A percentile compares a stretch with the other conserved stretches of the same genome.
Conservation (phyloP, 1,284 basidiomycete genomes). For the Porogramme epimiltina region DNA sequence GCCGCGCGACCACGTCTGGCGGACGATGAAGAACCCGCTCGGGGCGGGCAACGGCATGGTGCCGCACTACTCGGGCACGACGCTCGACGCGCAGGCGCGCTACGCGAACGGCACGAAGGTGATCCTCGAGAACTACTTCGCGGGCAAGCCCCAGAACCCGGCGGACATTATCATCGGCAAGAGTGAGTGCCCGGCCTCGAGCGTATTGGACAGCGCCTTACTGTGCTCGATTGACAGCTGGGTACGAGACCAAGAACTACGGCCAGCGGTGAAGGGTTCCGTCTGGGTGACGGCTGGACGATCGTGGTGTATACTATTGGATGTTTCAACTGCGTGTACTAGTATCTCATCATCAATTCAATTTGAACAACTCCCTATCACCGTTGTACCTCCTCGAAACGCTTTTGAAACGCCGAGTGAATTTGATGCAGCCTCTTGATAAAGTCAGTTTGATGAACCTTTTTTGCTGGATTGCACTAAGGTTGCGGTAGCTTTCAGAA, state of each 20-base stretch:
- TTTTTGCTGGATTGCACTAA: too few relatives aligned
- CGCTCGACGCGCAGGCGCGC: conserved; percentile 88
- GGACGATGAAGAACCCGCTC: conserved; percentile 79
- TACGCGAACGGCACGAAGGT: conserved; percentile 83
- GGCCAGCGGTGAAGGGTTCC: conserved; percentile 21
- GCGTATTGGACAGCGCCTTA: conserved; percentile 19
- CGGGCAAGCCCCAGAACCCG: conserved; percentile 68
- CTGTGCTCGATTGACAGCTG: conserved; percentile 32
- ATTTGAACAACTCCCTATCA: neutral
- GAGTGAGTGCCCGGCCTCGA: conserved; percentile 36
- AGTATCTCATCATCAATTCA: neutral
- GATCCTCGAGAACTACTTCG: conserved; percentile 83
- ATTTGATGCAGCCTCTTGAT: too few relatives aligned
- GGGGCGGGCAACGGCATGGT: conserved; percentile 86
- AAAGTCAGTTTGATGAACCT: too few relatives aligned
- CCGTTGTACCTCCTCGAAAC: too few relatives aligned
- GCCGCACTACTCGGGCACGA: conserved; percentile 89
- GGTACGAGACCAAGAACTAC: conserved; percentile 67
- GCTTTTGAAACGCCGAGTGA: too few relatives aligned
- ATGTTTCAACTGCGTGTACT: neutral
- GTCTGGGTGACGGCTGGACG: neutral
- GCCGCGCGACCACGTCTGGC: conserved; percentile 86
- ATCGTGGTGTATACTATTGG: neutral
- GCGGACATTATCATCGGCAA: conserved; percentile 82
- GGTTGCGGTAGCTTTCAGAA: too few relatives aligned